A percentile compares a stretch with the other conserved stretches of the same genome.
These are phyloP conservation scores for Penicillium bialowiezense DNA, from an alignment of 495 filamentous ascomycete species.

Conservation along the genomic window DNA sequence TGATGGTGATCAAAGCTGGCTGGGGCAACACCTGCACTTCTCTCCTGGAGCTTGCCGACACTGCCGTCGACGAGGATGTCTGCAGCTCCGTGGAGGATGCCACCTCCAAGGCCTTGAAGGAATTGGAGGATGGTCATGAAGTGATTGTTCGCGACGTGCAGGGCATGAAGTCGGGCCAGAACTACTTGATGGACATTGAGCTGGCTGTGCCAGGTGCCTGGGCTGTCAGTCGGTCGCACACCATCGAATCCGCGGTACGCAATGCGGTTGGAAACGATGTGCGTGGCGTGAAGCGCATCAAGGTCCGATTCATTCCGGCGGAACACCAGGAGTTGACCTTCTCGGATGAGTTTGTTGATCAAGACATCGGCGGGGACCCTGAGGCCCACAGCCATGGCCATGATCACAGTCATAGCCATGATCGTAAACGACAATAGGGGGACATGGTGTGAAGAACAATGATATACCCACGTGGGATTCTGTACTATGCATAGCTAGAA, in stretches of 20 bases:
- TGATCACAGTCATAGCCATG: conserved; percentile 35
- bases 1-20: conserved; percentile 90
- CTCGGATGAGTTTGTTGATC: conserved; percentile 75
- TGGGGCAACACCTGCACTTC: conserved; percentile 80
- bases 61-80: conserved; percentile 81
- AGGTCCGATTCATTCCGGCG: conserved; percentile 75
- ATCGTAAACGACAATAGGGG: conserved; percentile 8
- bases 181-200: conserved; percentile 86
- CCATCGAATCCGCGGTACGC: conserved; percentile 70
- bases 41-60: conserved; percentile 83
- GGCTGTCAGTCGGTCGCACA: conserved; percentile 65
- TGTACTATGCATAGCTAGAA: conserved; percentile 18
- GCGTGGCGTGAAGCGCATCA: conserved; percentile 74
- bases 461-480: conserved; percentile 5
- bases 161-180: conserved; percentile 92
- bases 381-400: conserved; percentile 48
- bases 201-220: conserved; percentile 70
- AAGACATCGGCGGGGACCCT: conserved; percentile 61
- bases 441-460: conserved; percentile 1
- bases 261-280: conserved; percentile 68
- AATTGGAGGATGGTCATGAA: conserved; percentile 29
- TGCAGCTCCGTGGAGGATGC: conserved; percentile 64
- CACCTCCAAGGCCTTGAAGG: conserved; percentile 55
- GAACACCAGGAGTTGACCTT: conserved; percentile 50
- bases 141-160: conserved; percentile 70